Percentiles rank a stretch among this genome's conserved stretches.
Evolutionary conservation across 352 stramenopile species (phyloP).

Genomic region (Phytophthora pluvialis): DNA sequence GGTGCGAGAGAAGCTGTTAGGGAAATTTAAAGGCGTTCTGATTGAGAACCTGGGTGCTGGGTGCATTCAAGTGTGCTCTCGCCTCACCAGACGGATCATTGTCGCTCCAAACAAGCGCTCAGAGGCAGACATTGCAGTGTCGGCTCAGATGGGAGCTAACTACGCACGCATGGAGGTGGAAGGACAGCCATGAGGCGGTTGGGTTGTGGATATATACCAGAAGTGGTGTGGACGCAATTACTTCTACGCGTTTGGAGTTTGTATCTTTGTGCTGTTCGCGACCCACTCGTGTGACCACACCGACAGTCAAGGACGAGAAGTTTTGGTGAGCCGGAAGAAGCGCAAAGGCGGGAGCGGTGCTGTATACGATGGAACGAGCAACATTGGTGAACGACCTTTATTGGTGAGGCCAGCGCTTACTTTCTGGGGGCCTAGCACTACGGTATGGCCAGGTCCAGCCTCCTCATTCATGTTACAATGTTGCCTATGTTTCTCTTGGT

Average conservation of each 20-base stretch:
- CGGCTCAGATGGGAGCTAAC: slow-evolving; percentile 13
- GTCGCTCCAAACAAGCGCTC: background rate
- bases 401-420: too few species aligned
- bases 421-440: too few species aligned
- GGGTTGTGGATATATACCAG: background rate
- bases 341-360: background rate
- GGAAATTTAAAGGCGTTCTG: background rate
- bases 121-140: slow-evolving; percentile 5
- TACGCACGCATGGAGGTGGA: slow-evolving; percentile 11
- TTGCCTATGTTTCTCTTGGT: too few species aligned
- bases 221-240: slow-evolving; percentile 6
- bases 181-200: background rate
- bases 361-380: too few species aligned
- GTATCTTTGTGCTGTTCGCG: slow-evolving; percentile 4
- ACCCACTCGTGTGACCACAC: background rate
- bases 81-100: background rate
- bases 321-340: background rate
- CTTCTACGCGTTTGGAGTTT: slow-evolving; percentile 2
- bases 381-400: too few species aligned
- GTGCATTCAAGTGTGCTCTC: background rate
- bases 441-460: too few species aligned
- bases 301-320: background rate
- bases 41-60: background rate
- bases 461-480: too few species aligned
- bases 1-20: background rate